A percentile compares a stretch with the other conserved stretches of the same genome.
Evolutionary conservation across 1,284 basidiomycete genomes (phyloP).

Genomic region (Coriolopsis trogii): DNA sequence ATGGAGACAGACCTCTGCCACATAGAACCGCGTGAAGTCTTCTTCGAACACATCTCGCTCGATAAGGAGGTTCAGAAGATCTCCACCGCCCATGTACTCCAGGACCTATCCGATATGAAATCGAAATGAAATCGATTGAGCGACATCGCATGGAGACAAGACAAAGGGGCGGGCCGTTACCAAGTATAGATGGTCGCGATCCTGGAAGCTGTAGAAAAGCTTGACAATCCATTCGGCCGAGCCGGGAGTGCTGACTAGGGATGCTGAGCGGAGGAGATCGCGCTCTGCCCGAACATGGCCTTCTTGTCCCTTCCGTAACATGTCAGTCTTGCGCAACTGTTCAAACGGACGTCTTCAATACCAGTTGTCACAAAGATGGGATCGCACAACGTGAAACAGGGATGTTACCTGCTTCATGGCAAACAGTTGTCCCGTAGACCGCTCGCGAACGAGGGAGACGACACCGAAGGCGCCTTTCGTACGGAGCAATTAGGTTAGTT

Average conservation of each 20-base stretch:
- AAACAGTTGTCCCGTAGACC: conserved; percentile 77
- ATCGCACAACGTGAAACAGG: background rate
- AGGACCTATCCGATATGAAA: conserved; percentile 65
- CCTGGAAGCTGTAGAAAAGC: conserved; percentile 91
- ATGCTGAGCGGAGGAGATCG: conserved; percentile 84
- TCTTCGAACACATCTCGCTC: conserved; percentile 94
- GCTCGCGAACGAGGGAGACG: conserved; percentile 89
- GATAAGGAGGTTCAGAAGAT: conserved; percentile 93
- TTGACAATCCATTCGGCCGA: conserved; percentile 93
- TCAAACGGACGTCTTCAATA: conserved; percentile 11
- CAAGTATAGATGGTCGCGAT: conserved; percentile 91
- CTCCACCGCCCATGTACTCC: conserved; percentile 95
- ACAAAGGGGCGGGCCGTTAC: conserved; percentile 47
- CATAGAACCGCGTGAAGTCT: conserved; percentile 92
- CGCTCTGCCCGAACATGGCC: conserved; percentile 93
- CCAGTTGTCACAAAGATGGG: background rate
- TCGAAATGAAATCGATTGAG: conserved; percentile 63
- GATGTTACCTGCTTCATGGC: conserved; percentile 92
- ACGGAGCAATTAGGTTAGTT: conserved; percentile 5
- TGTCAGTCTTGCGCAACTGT: conserved; percentile 92
- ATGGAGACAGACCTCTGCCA: conserved; percentile 74
- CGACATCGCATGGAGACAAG: conserved; percentile 22
- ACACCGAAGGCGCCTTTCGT: conserved; percentile 89
- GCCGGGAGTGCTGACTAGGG: conserved; percentile 67
- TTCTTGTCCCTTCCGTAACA: conserved; percentile 98